Conservation (phyloP, 805 yeast genomes). For the Cyberlindnera xylosilytica region DNA sequence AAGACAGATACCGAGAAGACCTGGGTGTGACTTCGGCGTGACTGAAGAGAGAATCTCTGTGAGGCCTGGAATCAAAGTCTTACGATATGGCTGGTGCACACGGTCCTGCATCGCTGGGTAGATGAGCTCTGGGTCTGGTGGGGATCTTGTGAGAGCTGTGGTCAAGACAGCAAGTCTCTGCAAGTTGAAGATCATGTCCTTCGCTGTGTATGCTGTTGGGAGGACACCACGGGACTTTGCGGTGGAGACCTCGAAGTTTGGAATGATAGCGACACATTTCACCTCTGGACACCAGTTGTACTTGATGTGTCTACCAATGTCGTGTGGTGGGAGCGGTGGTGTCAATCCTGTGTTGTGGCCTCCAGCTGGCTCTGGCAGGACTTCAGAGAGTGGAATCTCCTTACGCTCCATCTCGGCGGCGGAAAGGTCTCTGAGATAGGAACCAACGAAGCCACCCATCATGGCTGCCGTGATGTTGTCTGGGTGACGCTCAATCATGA, state of each 20-base stretch:
- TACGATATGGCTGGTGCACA: conserved; percentile 96
- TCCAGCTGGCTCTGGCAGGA: conserved; percentile 74
- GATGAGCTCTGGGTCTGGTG: conserved; percentile 79
- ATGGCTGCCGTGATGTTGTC: conserved; percentile 98
- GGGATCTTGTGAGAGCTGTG: conserved; percentile 80
- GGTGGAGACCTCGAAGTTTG: conserved; percentile 91
- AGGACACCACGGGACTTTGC: conserved; percentile 88
- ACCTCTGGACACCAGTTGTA: conserved; percentile 80
- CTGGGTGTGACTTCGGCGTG: conserved; percentile 79
- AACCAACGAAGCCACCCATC: conserved; percentile 99
- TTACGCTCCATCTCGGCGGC: conserved; percentile 70
- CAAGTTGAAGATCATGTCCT: conserved; percentile 86
- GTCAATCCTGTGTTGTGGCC: conserved; percentile 64
- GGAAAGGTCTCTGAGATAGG: conserved; percentile 78
- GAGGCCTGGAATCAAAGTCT: conserved; percentile 87
- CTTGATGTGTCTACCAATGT: conserved; percentile 85
- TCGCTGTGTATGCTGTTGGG: conserved; percentile 72
- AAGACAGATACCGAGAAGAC: conserved; percentile 88
- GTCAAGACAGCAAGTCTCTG: conserved; percentile 93
- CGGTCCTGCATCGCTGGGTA: conserved; percentile 96
- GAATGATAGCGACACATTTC: conserved; percentile 88
- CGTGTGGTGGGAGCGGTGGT: conserved; percentile 80
- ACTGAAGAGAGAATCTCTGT: conserved; percentile 74
- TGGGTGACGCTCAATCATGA: conserved; percentile 98
- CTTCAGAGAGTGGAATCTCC: conserved; percentile 81